Base-by-base conservation (phyloP, 73 alveolate species). In the Symbiodinium pilosum region DNA sequence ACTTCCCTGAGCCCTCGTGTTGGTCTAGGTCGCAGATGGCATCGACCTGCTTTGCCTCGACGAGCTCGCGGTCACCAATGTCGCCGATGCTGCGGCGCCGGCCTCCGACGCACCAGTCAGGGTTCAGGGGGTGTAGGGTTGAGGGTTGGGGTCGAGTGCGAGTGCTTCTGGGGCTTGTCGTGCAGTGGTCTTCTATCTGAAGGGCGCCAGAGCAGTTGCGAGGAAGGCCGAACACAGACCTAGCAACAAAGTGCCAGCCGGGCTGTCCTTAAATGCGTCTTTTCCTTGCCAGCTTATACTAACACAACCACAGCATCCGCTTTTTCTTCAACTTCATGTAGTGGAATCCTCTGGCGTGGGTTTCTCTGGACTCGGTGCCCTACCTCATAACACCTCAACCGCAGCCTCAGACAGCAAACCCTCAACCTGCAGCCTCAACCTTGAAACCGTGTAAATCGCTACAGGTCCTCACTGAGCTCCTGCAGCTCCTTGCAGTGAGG, bases 31-130 rank as follows among this genome's bases (percentile, higher is more conserved):
- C 32, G 47, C 87, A 41, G 32, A 92, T 38, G 86, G 83, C 41
- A 38, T 71, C 40, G 98, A 92, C 64, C 42, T 92, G 28, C 88
- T 92, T 1, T 92, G 98, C 91, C 54, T 92, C 52, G 98, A 92
- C 21, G 98, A 92, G 89, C 77, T 92, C 26, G 86, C 98, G 26
- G 84, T 92, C 40, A 92, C 98, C 40, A 92, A 92, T 83, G 98
- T 92, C 34, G 98, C 98, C 18, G 98, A 92, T 30, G 98, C 98
- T 9, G 98, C 98, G 42, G 77, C 32, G 42, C 86, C 44, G 59
- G 14, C 14, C 14, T 14, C 14, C 59, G 59, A 47, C 59, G 21
- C 14, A 9, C 59, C 6, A 47, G 59, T 64, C 32, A 9, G 77
- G 38, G 32, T 64, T 18, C 32, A 0, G 12, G 77, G 38, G 32